Evolutionary conservation across 208 protist species (phyloP), one percentile per base, ranked within the genome.

Genomic region (Leptomonas pyrrhocoris): DNA sequence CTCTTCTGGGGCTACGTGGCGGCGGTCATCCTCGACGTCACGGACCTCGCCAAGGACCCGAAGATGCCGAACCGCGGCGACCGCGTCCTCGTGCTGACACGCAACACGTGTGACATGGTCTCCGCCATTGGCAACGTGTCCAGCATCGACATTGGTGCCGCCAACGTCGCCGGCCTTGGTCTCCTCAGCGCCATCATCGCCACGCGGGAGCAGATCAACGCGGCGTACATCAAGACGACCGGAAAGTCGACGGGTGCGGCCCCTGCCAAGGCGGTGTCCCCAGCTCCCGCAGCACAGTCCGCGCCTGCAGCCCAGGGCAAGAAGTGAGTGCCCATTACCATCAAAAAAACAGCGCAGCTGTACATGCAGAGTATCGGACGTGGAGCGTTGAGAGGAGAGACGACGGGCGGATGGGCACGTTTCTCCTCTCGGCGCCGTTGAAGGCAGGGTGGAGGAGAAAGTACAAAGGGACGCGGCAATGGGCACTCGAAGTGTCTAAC

Each of bases 51-150:
- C 30, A 53, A 73, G 23, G 73, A 84, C 60, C 67, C 56, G 46
- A 61, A 54, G 6, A 79, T 84, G 48, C 59, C 67, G 2, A 80
- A 84, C 48, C 69, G 67, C 43, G 73, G 58, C 21, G 76, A 78
- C 34, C 72, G 77, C 16, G 81, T 43, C 34, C 70, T 94, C 13
- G 65, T 80, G 21, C 57, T 94, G 43, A 79, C 82, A 8, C 86
- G 88, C 55, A 90, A 92, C 61, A 40, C 79, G 16, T 94, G 82
- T 59, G 91, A 94, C 45, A 83, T 94, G 77, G 51, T 94, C 5
- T 88, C 87, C 1, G 73, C 81, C 58, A 59, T 88, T 21, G 80
- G 84, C 63, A 89, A 88, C 57, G 82, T 82, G 25, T 80, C 48
- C 50, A 54, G 42, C 42, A 48, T 82, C 34, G 74, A 88, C 56